Evolutionary conservation across 2,329 filamentous ascomycete species (phyloP).

Genomic region (Zasmidium citrigriseum): DNA sequence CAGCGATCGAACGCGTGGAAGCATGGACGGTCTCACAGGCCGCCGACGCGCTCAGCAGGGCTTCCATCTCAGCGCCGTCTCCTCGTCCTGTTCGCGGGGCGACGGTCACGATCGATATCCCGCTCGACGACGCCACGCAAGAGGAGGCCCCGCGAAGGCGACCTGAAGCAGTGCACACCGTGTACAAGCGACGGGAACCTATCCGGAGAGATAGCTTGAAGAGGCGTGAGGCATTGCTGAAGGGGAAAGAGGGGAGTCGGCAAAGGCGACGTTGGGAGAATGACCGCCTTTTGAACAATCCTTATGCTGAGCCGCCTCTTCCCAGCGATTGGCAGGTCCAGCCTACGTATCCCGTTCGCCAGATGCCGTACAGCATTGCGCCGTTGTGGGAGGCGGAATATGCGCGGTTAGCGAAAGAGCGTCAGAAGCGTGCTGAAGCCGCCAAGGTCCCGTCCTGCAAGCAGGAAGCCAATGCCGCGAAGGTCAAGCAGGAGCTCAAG

Average conservation of each 20-base stretch:
- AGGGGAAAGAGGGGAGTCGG: conserved; percentile 87
- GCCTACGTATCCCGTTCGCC: conserved; percentile 75
- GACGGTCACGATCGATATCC: conserved; percentile 69
- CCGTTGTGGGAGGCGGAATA: conserved; percentile 73
- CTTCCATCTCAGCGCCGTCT: conserved; percentile 39
- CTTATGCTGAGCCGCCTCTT: conserved; percentile 78
- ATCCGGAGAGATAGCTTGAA: conserved; percentile 63
- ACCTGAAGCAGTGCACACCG: conserved; percentile 32
- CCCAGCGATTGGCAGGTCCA: conserved; percentile 80
- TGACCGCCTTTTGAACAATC: conserved; percentile 83
- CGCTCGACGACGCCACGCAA: conserved; percentile 61
- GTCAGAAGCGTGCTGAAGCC: conserved; percentile 43
- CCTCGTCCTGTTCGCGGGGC: conserved; percentile 49
- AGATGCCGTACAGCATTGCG: conserved; percentile 86
- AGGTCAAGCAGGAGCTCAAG: conserved; percentile 77
- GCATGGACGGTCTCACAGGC: conserved; percentile 51
- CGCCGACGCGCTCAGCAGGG: conserved; percentile 43
- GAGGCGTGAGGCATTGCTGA: conserved; percentile 73
- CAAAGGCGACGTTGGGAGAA: conserved; percentile 94
- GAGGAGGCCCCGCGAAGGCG: conserved; percentile 26
- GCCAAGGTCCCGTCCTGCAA: conserved; percentile 53
- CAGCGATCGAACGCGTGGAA: conserved; percentile 39
- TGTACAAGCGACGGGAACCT: conserved; percentile 55
- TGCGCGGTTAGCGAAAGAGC: conserved; percentile 31
- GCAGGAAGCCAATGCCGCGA: conserved; percentile 46